phyloP scores from a whole-genome alignment of 148 eudicot species.

The Camellia granthamiana region DNA sequence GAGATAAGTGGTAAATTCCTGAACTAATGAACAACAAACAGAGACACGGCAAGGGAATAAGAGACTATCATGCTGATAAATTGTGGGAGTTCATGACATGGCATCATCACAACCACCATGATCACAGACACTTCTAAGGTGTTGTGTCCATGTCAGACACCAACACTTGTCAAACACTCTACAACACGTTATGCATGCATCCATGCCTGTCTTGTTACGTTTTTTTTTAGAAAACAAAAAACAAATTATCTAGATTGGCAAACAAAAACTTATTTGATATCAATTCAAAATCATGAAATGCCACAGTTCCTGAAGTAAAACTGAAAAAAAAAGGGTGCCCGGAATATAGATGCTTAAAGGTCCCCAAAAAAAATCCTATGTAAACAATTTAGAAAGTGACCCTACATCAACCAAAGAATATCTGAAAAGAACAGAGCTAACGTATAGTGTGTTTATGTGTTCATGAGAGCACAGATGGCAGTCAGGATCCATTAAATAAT shows the following conservation, averaged over 20 bases:
- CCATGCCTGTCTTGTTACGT: too few species aligned
- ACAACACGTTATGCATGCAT: too few species aligned
- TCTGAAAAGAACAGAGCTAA: background rate
- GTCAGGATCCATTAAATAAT: conserved; percentile 11
- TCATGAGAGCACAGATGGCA: background rate
- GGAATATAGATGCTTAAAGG: background rate
- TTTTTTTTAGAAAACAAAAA: too few species aligned
- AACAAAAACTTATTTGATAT: background rate
- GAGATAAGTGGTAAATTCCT: background rate
- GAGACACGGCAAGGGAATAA: background rate
- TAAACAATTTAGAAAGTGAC: background rate
- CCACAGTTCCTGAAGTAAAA: too few species aligned
- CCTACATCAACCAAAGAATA: background rate
- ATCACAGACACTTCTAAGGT: background rate
- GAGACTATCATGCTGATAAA: background rate
- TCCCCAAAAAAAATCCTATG: background rate
- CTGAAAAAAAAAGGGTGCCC: background rate
- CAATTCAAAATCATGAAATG: background rate
- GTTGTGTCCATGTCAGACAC: too few species aligned
- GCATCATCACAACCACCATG: background rate
- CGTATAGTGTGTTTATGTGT: too few species aligned
- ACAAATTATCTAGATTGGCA: background rate
- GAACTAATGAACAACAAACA: background rate
- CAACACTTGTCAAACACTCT: too few species aligned
- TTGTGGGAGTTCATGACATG: background rate